phyloP scores from a whole-genome alignment of 306 rosid genomes.

The Fagus crenata region DNA sequence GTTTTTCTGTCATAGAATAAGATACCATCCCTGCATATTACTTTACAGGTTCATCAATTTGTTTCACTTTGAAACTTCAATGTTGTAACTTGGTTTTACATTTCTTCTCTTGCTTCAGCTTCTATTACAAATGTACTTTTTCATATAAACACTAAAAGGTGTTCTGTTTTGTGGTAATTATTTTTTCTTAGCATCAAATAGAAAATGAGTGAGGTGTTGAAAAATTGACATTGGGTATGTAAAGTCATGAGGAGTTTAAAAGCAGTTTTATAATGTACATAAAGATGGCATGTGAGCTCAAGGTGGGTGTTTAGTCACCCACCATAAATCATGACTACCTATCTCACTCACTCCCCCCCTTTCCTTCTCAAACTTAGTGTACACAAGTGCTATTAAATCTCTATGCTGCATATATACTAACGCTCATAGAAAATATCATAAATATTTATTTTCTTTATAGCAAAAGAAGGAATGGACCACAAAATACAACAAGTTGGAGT shows the following conservation, averaged over 20 bases:
- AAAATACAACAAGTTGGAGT: constrained; percentile 6
- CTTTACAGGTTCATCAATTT: constrained; percentile 13
- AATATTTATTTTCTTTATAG: constrained; percentile 22
- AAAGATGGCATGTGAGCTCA: constrained; percentile 60
- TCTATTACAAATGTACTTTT: constrained; percentile 10
- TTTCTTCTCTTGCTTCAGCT: constrained; percentile 17
- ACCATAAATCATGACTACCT: constrained; percentile 80
- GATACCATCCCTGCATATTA: constrained; percentile 26
- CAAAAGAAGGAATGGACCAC: constrained; percentile 41
- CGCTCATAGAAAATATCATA: constrained; percentile 33
- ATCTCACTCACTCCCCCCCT: constrained; percentile 40
- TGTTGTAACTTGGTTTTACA: constrained; percentile 23
- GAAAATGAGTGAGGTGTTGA: constrained; percentile 63
- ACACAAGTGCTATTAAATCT: constrained; percentile 49
- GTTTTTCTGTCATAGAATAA: constrained; percentile 35
- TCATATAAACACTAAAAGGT: constrained; percentile 40
- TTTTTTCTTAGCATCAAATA: constrained; percentile 53
- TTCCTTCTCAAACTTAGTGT: constrained; percentile 41
- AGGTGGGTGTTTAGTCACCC: constrained; percentile 99
- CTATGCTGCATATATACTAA: constrained; percentile 30
- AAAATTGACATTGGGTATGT: constrained; percentile 35
- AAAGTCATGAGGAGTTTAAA: constrained; percentile 41
- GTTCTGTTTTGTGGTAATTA: constrained; percentile 45
- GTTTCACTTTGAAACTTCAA: constrained; percentile 28
- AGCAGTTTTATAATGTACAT: constrained; percentile 45